Base-by-base conservation (phyloP, 2,329 filamentous ascomycete genomes). In the Emergomyces orientalis region DNA sequence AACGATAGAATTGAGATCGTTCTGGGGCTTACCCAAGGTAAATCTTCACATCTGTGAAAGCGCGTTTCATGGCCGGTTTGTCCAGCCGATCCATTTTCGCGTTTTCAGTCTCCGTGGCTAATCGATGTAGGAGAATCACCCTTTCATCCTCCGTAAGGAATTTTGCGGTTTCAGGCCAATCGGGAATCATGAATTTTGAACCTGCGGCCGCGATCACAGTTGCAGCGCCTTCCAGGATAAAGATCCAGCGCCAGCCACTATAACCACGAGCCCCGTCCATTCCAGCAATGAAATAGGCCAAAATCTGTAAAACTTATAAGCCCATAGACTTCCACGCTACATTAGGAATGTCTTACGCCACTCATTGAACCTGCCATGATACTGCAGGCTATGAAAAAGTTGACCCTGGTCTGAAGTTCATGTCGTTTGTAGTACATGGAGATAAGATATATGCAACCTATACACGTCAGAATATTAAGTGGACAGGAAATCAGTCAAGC, bases 61-160 rank as follows among this genome's bases (percentile, higher is more conserved):
- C 78, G 22, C 82, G 76, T 62, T 74, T 74, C 62, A 75, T 73
- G 0, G 80, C 76, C 56, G 77, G 75, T 65, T 78, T 79, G 65
- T 83, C 79, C 2, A 84, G 74, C 9, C 78, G 79, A 63, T 84
- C 76, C 82, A 85, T 85, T 59, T 72, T 76, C 2, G 75, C 76
- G 3, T 77, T 76, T 22, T 74, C 76, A n/a, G 71, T 70, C 54
- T 81, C 80, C 3, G 76, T 73, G 2, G 71, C 70, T 8, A 82
- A 67, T 2, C 79, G 76, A 17, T 71, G 70, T 34, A 78, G 69
- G 2, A 83, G 74, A 4, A 81, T 67, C 13, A 69, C 67, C 55
- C 76, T 75, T 68, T 83, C 79, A 14, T 79, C 75, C 0, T 76
- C 71, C 17, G 67, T 77, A n/a, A 83, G 72, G 65, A 81, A 83